Conservation (phyloP, 805 yeast species). For the Starmerella gropengiesseri region DNA sequence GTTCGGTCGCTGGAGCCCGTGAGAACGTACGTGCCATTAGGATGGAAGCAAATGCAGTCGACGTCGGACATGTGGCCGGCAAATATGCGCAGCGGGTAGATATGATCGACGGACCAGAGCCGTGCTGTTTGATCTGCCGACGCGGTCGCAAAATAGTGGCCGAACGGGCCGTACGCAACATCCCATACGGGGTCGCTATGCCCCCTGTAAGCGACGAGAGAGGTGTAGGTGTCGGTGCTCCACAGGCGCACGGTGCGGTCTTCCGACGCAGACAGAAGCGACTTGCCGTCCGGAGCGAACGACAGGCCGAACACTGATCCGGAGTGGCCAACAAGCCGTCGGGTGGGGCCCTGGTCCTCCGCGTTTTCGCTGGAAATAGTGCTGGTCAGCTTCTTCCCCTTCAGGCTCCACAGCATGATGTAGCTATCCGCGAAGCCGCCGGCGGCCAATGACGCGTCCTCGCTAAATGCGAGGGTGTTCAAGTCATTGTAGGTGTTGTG, state of each 20-base stretch:
- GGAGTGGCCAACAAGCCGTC: constrained; percentile 71
- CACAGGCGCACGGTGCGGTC: constrained; percentile 87
- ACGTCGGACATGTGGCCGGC: constrained; percentile 97
- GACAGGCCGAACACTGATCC: constrained; percentile 88
- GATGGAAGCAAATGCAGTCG: constrained; percentile 89
- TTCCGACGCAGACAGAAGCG: constrained; percentile 71
- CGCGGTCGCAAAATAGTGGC: constrained; percentile 97
- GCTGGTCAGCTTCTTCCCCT: constrained; percentile 64
- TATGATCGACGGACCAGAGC: constrained; percentile 96
- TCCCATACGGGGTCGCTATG: constrained; percentile 98
- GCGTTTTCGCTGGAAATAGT: constrained; percentile 21
- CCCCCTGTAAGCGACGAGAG: constrained; percentile 88
- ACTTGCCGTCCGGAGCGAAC: constrained; percentile 82
- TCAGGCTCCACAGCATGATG: constrained; percentile 84
- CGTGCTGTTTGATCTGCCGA: constrained; percentile 97
- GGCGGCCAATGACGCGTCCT: constrained; percentile 76
- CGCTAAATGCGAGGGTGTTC: constrained; percentile 78
- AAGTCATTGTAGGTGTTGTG: constrained; percentile 86
- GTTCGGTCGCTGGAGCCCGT: constrained; percentile 96
- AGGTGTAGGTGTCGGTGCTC: constrained; percentile 84
- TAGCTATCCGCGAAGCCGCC: constrained; percentile 92
- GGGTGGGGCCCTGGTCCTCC: constrained; percentile 29
- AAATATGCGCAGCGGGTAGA: constrained; percentile 86
- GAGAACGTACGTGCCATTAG: constrained; percentile 85
- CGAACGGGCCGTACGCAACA: constrained; percentile 84